Base-by-base conservation (phyloP, 108 stramenopile genomes). In the Fistulifera solaris region DNA sequence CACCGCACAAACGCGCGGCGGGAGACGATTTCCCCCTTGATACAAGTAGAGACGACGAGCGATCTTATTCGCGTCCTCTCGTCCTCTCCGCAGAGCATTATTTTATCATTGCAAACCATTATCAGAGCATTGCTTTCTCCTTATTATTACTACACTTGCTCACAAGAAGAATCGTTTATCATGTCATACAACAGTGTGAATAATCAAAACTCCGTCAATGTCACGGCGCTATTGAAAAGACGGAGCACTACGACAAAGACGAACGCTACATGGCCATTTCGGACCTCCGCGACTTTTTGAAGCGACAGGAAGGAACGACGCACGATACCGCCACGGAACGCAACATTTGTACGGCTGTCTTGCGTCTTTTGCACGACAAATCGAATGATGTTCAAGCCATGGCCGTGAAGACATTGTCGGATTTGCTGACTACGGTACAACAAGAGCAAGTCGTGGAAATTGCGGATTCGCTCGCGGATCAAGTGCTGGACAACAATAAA, bases 241-340 rank as follows among this genome's bases (percentile, higher is more conserved):
- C 84, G 10, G 84, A 89, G 48, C 88, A 89, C 56, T 76, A 81
- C 52, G 80, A 81, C 63, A 81, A 81, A 56, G 98, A 98, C 61
- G 96, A 96, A 63, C 93, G 98, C 14, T 99, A 96, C 75, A 99
- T 99, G 98, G 98, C 98, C 27, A 96, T 93, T 42, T 89, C 79
- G 27, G 98, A 99, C 71, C 73, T 99, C 27, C 95, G 94, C 67
- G 87, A 84, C 40, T 78, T 89, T 38, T 73, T 99, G 47, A 83
- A 86, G 60, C 75, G 78, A 15, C 53, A 51, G 16, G 25, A 40
- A 18, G 19, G 38, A 1, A 31, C 26, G 39, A 7, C 42, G 39
- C 66, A 90, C 47, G 92, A 94, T 58, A 40, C 84, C 22, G 58
- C 80, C 41, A 87, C 93, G 27, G 88, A 93, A 78, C 75, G 81